Evolutionary conservation across 352 stramenopile genomes (phyloP).

Genomic region (Globisporangium ultimum): DNA sequence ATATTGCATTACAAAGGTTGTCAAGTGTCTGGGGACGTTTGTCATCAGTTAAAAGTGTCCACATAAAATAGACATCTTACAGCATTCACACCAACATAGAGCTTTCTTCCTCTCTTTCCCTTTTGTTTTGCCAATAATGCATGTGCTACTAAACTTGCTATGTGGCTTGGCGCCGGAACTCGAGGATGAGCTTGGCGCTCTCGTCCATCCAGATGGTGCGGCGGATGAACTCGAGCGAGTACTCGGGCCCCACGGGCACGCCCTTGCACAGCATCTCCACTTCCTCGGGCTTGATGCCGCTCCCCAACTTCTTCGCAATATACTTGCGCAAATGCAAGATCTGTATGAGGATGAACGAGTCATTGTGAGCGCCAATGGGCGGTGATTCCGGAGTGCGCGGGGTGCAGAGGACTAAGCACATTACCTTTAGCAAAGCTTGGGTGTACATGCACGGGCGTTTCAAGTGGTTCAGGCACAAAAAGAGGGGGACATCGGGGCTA

Average conservation of each 20-base stretch:
- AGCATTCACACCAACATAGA: not conserved
- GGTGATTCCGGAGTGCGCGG: not conserved
- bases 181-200: constrained; percentile 40
- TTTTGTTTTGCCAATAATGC: not conserved
- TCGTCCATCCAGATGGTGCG: constrained; percentile 51
- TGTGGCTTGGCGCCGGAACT: constrained; percentile 39
- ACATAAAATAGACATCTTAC: too few relatives aligned
- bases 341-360: constrained; percentile 15
- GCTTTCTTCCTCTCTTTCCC: not conserved
- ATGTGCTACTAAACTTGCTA: not conserved
- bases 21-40: constrained; percentile 3
- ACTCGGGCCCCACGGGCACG: constrained; percentile 40
- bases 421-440: constrained; percentile 42
- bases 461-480: constrained; percentile 29
- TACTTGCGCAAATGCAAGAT: constrained; percentile 65
- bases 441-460: constrained; percentile 35
- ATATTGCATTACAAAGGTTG: not conserved
- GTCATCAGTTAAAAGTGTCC: too few relatives aligned
- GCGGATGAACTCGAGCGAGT: constrained; percentile 67
- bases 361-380: too few relatives aligned
- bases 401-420: not conserved
- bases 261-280: constrained; percentile 60
- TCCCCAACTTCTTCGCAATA: constrained; percentile 41
- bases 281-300: constrained; percentile 31
- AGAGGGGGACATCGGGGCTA: constrained; percentile 39